phyloP scores from a whole-genome alignment of 176 grass and related monocot species.

The Zea mays region DNA sequence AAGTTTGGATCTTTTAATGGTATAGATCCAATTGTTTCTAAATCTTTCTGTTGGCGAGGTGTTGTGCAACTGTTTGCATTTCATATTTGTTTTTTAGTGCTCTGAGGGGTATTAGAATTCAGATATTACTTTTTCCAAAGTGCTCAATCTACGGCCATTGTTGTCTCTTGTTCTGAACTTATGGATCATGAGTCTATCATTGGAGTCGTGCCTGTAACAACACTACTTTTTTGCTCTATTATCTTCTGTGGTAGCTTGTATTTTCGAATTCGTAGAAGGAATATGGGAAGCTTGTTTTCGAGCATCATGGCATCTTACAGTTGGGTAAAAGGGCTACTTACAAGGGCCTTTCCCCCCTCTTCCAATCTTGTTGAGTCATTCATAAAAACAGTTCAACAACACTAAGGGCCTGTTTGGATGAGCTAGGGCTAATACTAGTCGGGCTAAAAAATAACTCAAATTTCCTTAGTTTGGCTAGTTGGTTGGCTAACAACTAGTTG shows the following conservation, averaged over 20 bases:
- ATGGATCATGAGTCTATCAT: too few species aligned
- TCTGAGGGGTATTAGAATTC: not conserved
- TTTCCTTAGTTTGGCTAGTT: too few species aligned
- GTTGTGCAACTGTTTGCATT: slow-evolving; percentile 9
- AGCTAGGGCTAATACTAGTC: too few species aligned
- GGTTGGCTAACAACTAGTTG: too few species aligned
- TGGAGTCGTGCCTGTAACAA: too few species aligned
- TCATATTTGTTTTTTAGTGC: not conserved
- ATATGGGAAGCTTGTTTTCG: not conserved
- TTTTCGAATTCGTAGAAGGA: not conserved
- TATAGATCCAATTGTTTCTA: too few species aligned
- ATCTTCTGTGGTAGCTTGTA: slow-evolving; percentile 1
- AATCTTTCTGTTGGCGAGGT: slow-evolving; percentile 21
- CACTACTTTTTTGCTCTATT: not conserved
- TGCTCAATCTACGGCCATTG: too few species aligned
- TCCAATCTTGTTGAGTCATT: not conserved
- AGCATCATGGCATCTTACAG: not conserved
- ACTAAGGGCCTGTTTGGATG: not conserved
- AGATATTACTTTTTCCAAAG: not conserved
- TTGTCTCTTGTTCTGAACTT: too few species aligned
- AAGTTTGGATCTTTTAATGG: too few species aligned
- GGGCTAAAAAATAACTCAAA: too few species aligned
- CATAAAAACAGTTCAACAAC: not conserved
- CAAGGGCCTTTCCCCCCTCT: not conserved
- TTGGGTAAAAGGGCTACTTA: too few species aligned